A percentile compares a stretch with the other conserved stretches of the same genome.
Evolutionary conservation across 352 stramenopile genomes (phyloP).

Genomic region (Phytophthora macrochlamydospora): DNA sequence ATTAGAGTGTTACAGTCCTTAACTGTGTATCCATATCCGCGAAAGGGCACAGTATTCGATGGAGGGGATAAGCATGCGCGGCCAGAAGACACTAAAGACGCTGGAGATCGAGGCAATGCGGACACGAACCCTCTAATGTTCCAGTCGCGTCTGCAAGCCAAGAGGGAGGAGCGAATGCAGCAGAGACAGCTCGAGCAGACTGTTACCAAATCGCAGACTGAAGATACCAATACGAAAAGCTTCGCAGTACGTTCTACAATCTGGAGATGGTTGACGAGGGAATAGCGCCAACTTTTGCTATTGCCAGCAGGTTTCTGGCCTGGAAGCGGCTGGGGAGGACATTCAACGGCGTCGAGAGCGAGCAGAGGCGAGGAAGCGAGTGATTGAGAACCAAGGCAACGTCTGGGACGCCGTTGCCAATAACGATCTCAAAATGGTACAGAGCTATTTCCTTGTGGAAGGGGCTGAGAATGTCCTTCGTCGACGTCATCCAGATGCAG

Average conservation of each 20-base stretch:
- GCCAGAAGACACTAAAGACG: slow-evolving; percentile 7
- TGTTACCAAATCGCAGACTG: slow-evolving; percentile 1
- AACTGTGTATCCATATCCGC: background rate
- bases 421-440: slow-evolving; percentile 57
- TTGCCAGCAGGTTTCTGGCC: slow-evolving; percentile 5
- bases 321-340: slow-evolving; percentile 25
- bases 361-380: slow-evolving; percentile 54
- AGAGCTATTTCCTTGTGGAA: slow-evolving; percentile 71
- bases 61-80: background rate
- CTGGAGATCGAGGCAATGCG: background rate
- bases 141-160: slow-evolving; percentile 63
- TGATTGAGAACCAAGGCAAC: slow-evolving; percentile 59
- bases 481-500: slow-evolving; percentile 41
- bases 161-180: slow-evolving; percentile 54
- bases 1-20: background rate
- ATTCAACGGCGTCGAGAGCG: slow-evolving; percentile 43
- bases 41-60: background rate
- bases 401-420: slow-evolving; percentile 58
- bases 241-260: slow-evolving; percentile 4
- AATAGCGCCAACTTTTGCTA: background rate
- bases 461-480: slow-evolving; percentile 46
- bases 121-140: slow-evolving; percentile 21
- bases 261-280: background rate
- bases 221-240: slow-evolving; percentile 8
- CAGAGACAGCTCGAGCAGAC: slow-evolving; percentile 25